Percentiles rank a stretch among this genome's conserved stretches.
Evolutionary conservation across 768 basidiomycete genomes (phyloP).

Genomic region (Serendipita sp.): DNA sequence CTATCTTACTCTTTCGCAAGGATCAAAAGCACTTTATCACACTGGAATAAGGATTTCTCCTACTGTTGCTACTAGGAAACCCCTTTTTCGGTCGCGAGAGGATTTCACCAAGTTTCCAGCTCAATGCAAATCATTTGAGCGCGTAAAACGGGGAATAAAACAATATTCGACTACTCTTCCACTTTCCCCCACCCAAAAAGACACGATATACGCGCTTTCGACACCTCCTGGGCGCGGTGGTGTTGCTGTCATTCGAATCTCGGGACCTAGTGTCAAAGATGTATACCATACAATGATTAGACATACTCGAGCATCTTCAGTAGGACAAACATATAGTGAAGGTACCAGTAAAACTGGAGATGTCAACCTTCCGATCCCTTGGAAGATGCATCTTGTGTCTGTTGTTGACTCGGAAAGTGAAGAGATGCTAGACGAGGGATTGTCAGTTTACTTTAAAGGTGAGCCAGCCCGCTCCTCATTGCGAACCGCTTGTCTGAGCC

Average conservation of each 20-base stretch:
- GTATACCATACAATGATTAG: slow-evolving; percentile 50
- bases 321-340: slow-evolving; percentile 8
- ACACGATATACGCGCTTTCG: slow-evolving; percentile 75
- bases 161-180: not conserved
- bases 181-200: slow-evolving; percentile 12
- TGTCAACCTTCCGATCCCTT: slow-evolving; percentile 30
- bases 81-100: too few relatives aligned
- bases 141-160: too few relatives aligned
- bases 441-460: slow-evolving; percentile 75
- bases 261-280: slow-evolving; percentile 50
- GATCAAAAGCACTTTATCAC: too few relatives aligned
- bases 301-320: slow-evolving; percentile 10
- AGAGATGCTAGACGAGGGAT: slow-evolving; percentile 58
- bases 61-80: not conserved
- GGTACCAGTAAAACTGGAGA: not conserved
- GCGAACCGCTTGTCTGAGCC: not conserved
- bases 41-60: not conserved
- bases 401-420: slow-evolving; percentile 44
- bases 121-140: too few relatives aligned
- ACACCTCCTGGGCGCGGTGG: slow-evolving; percentile 78
- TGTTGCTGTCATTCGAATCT: slow-evolving; percentile 65
- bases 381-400: slow-evolving; percentile 53
- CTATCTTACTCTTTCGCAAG: too few relatives aligned
- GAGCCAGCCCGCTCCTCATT: slow-evolving; percentile 11
- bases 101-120: too few relatives aligned